phyloP scores from a whole-genome alignment of 164 flowering plant genomes.

The Vitis amurensis region DNA sequence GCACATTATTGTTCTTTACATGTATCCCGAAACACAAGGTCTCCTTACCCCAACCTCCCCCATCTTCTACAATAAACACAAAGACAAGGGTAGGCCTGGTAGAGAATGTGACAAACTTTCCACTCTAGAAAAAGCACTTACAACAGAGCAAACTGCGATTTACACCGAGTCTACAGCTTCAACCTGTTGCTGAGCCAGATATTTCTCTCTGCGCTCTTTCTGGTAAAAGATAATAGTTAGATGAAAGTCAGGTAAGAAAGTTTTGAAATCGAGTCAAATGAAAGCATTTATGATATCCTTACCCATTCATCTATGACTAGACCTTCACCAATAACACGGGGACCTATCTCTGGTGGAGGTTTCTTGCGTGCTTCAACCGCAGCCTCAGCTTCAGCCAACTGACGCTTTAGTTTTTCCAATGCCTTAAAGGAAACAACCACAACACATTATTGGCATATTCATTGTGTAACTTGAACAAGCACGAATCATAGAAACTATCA shows the following conservation, averaged over 20 bases:
- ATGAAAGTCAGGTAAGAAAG: background rate
- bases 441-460: background rate
- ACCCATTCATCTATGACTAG: conserved; percentile 94
- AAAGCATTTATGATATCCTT: conserved; percentile 5
- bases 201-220: conserved; percentile 73
- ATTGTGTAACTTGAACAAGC: background rate
- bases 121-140: conserved; percentile 1
- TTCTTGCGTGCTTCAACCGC: conserved; percentile 79
- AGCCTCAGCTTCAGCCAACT: conserved; percentile 92
- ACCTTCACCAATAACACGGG: conserved; percentile 83
- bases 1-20: background rate
- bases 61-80: too few relatives aligned
- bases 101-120: conserved; percentile 2
- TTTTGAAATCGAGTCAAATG: background rate
- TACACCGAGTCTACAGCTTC: conserved; percentile 46
- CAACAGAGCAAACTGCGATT: conserved; percentile 6
- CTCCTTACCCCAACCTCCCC: too few relatives aligned
- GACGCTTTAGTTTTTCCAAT: conserved; percentile 80
- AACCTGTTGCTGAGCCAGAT: conserved; percentile 63
- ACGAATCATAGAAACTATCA: background rate
- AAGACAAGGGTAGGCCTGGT: too few relatives aligned
- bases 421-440: conserved; percentile 39
- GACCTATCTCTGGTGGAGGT: conserved; percentile 80
- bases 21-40: background rate
- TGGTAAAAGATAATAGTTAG: conserved; percentile 12